Evolutionary conservation across 306 rosid species (phyloP), one percentile per base, ranked within the genome.

Genomic region (Cicer chorassanicum): DNA sequence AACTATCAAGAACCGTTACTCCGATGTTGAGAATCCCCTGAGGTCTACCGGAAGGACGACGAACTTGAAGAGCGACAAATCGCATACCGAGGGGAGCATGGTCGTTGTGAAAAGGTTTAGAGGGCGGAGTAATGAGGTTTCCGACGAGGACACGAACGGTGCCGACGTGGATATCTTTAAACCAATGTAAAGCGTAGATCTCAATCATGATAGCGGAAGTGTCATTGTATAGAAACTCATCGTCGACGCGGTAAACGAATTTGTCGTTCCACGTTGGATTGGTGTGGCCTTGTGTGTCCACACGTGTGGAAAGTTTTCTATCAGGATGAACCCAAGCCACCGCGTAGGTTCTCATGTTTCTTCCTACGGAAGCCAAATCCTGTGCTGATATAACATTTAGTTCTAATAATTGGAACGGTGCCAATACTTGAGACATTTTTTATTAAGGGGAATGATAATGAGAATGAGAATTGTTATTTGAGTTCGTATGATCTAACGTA

Each of bases 231-330:
- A 93, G 65, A 40, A 93, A 93, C 0, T 91, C 91, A 0, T 93
- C 96, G 7, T 91, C 91, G 0, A 93, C 98, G 0, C 98, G 92
- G 48, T 89, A 93, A 0, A 93, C 97, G 3, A 93, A 93, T 56
- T 93, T 93, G 82, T 93, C 98, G 9, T 93, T 93, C 98, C 98
- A 93, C 0, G 97, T 93, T 0, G 98, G 98, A 39, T 88, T 82
- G 24, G 73, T 88, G 78, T 88, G 88, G 36, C 98, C 93, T 1
- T 82, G 73, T 0, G 92, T 88, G 83, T 93, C 98, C 0, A 91
- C 91, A 0, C 96, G 78, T 0, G 98, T 93, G 1, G 98, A 91
- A 0, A 93, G 89, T 57, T 85, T 93, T 4, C 96, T 86, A 16
- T 93, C 97, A 0, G 92, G 96, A 19, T 91, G 96, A 0, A 93